phyloP scores from a whole-genome alignment of 805 yeast genomes.

The Pichia nakasei region DNA sequence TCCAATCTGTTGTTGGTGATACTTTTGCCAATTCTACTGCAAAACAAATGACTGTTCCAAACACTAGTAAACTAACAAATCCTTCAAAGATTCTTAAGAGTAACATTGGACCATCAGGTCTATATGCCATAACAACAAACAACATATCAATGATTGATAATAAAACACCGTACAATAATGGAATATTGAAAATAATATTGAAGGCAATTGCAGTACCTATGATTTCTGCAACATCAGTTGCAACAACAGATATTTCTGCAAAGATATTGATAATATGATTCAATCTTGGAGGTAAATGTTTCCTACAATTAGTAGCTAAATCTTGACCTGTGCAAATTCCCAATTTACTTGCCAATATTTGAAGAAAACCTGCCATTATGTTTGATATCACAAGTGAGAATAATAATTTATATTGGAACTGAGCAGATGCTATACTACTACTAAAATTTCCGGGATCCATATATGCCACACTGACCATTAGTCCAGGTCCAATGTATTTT shows the following conservation, averaged over 20 bases:
- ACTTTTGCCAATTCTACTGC: constrained; percentile 68
- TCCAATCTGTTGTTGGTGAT: constrained; percentile 41
- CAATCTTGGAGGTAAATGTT: constrained; percentile 55
- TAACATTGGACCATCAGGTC: constrained; percentile 73
- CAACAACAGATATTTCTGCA: constrained; percentile 87
- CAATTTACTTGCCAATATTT: constrained; percentile 72
- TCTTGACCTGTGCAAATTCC: constrained; percentile 95
- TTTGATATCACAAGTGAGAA: constrained; percentile 76
- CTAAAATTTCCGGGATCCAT: constrained; percentile 98
- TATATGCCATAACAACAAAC: constrained; percentile 77
- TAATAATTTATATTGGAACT: constrained; percentile 63
- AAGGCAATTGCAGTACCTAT: constrained; percentile 96
- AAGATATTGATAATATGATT: constrained; percentile 59
- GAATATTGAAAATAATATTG: constrained; percentile 72
- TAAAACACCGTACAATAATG: constrained; percentile 74
- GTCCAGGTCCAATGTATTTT: constrained; percentile 77
- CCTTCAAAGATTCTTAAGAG: constrained; percentile 75
- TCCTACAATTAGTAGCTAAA: constrained; percentile 78
- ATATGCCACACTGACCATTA: constrained; percentile 90
- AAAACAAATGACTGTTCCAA: constrained; percentile 81
- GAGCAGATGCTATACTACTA: constrained; percentile 81
- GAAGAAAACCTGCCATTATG: constrained; percentile 79
- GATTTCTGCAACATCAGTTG: constrained; percentile 94
- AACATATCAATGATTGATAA: constrained; percentile 81
- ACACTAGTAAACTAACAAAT: constrained; percentile 67